Conservation (phyloP, 176 grass and related monocot genomes). For the Avena eriantha region DNA sequence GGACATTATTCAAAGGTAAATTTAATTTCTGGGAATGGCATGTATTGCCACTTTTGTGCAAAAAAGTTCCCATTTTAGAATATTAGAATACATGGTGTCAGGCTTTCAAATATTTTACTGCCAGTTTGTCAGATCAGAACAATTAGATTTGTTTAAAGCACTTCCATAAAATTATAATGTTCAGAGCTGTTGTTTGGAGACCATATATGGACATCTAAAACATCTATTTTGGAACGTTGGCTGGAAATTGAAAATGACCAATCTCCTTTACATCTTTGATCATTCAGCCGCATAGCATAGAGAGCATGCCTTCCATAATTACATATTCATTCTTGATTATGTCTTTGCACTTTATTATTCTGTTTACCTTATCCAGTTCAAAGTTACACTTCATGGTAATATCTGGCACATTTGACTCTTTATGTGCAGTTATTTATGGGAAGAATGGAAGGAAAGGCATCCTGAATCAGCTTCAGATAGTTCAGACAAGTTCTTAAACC, state of each 20-base stretch:
- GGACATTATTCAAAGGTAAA: conserved; percentile 95
- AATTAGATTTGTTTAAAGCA: background rate
- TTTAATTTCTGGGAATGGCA: conserved; percentile 23
- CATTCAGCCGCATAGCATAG: background rate
- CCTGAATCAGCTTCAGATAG: conserved; percentile 63
- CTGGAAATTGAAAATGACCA: conserved; percentile 6
- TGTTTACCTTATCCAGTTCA: conserved; percentile 20
- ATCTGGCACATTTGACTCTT: conserved; percentile 33
- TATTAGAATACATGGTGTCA: background rate
- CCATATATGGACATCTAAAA: background rate
- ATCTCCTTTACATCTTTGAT: background rate
- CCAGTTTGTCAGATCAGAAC: background rate
- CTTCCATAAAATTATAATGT: background rate
- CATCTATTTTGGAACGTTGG: conserved; percentile 21
- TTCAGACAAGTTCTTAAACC: conserved; percentile 78
- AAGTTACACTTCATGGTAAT: conserved; percentile 26
- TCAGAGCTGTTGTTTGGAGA: background rate
- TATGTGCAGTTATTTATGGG: conserved; percentile 87
- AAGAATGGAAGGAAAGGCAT: conserved; percentile 97
- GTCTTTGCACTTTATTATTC: conserved; percentile 7
- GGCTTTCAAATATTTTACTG: conserved; percentile 14
- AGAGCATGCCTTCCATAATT: background rate
- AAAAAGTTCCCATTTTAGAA: background rate
- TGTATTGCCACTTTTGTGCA: conserved; percentile 12
- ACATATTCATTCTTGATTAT: background rate